These are phyloP conservation scores for Dactylis glomerata DNA, from an alignment of 176 grass and related monocot genomes.

Conservation along the genomic window DNA sequence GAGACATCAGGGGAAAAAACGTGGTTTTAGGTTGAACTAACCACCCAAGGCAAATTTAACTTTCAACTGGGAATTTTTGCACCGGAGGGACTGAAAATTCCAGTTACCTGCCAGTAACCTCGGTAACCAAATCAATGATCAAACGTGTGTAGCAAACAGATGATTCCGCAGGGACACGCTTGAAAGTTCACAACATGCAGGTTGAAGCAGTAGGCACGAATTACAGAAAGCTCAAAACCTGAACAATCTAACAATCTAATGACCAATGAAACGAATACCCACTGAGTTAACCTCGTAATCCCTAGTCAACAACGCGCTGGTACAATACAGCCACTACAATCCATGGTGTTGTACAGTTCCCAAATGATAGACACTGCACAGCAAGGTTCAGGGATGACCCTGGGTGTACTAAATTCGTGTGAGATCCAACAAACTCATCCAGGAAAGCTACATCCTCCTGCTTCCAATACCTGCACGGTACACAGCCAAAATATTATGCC, in stretches of 20 bases:
- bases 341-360: neutral
- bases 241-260: neutral
- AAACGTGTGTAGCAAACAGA: neutral
- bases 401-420: neutral
- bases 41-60: too few species aligned
- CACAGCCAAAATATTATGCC: neutral
- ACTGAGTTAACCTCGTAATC: neutral
- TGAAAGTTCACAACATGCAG: neutral
- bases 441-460: neutral
- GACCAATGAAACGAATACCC: conserved; percentile 4
- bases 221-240: neutral
- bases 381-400: conserved; percentile 6
- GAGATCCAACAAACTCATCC: neutral
- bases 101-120: too few species aligned
- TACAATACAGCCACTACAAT: neutral
- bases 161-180: neutral
- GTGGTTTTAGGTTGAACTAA: too few species aligned
- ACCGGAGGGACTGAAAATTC: too few species aligned
- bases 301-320: neutral
- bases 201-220: neutral
- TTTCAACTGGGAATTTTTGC: too few species aligned
- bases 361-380: neutral
- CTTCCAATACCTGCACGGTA: conserved; percentile 34
- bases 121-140: neutral
- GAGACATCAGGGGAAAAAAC: too few species aligned